Evolutionary conservation across 305 asterid species (phyloP), one percentile per base, ranked within the genome.

Genomic region (Fraxinus dipetala): DNA sequence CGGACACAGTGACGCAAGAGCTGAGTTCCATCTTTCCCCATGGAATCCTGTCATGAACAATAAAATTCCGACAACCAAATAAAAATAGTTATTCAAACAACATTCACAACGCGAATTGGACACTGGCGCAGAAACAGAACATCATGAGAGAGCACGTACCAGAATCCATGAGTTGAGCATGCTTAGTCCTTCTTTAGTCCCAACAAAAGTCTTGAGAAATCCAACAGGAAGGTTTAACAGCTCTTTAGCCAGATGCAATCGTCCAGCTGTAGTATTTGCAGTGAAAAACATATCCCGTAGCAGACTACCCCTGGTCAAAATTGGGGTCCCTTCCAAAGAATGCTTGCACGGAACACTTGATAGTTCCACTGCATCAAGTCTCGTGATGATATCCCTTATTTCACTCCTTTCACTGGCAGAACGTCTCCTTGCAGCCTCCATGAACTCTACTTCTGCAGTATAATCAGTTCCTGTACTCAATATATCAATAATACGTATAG

Each of bases 1-100:
- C 99, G 98, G 83, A 95, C 97, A 85, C 99, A 96, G 88, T 95
- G 99, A 35, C 99, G 99, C 92, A 96, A 87, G 83, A 96, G 98
- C 89, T 96, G 99, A 72, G 99, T 96, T 88, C 97, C 98, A 87
- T 96, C 97, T 90, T 96, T 96, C 63, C 99, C 99, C 98, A 96
- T 88, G 67, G 99, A 94, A 84, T 96, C 99, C 99, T 96, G 90
- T 84, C 51, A 79, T 63, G 35, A 67, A 80, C 48, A 40, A 78
- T 70, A 82, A 61, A 85, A 72, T 63, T 86, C 45, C 77, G 77
- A 85, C 65, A 86, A 69, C 35, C 77, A 82, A 84, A 34, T 38
- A 32, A 34, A 63, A 51, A 82, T 34, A 83, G 79, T 82, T 51
- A 75, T 30, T 69, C 79, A 83, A 36, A 81, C 67, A 79, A 85